phyloP scores from a whole-genome alignment of 2,329 filamentous ascomycete species.

The Aciculosporium take region DNA sequence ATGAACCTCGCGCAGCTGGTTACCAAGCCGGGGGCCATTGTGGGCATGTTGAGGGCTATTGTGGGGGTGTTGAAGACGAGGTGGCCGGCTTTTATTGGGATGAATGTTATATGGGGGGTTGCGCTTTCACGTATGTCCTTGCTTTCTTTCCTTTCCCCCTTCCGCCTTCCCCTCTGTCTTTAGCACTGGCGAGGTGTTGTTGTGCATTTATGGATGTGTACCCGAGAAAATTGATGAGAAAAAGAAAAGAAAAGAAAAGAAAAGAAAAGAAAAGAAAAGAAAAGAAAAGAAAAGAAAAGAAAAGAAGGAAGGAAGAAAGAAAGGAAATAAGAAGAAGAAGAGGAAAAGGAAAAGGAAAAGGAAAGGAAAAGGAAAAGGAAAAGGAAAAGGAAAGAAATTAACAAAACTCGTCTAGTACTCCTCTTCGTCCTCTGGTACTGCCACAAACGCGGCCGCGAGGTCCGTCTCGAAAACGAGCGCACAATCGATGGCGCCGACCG shows the following conservation, averaged over 20 bases:
- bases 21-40: constrained; percentile 74
- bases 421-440: constrained; percentile 97
- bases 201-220: too few species aligned
- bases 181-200: too few species aligned
- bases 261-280: too few species aligned
- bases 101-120: constrained; percentile 81
- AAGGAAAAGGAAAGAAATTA: neutral
- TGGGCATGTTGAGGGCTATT: constrained; percentile 75
- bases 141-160: too few species aligned
- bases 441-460: constrained; percentile 84
- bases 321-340: too few species aligned
- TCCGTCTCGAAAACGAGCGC: constrained; percentile 52
- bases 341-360: too few species aligned
- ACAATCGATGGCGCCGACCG: constrained; percentile 25
- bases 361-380: neutral
- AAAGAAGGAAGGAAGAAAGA: too few species aligned
- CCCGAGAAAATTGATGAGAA: too few species aligned
- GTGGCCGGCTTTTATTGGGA: constrained; percentile 83
- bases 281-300: too few species aligned
- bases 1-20: constrained; percentile 65
- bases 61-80: constrained; percentile 74
- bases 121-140: constrained; percentile 62
- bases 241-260: too few species aligned
- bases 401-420: constrained; percentile 43
- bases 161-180: too few species aligned